Evolutionary conservation across 2,329 filamentous ascomycete species (phyloP).

Genomic region (Alternaria triticina): DNA sequence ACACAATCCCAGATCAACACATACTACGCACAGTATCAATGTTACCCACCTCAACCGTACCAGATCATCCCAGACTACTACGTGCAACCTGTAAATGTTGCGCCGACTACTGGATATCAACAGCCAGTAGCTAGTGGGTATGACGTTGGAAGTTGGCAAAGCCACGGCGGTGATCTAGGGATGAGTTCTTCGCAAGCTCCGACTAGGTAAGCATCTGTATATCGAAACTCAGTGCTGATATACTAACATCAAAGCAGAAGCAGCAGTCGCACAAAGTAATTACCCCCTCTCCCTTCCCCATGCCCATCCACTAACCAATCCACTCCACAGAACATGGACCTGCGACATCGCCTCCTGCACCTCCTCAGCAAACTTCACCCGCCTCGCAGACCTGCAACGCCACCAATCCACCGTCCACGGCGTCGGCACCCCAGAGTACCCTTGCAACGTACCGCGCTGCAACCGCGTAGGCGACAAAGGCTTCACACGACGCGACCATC

Average conservation of each 20-base stretch:
- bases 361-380: conserved; percentile 43
- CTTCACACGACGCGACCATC: conserved; percentile 64
- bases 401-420: conserved; percentile 46
- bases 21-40: conserved; percentile 40
- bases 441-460: conserved; percentile 39
- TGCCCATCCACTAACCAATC: background rate
- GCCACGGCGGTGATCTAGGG: conserved; percentile 6
- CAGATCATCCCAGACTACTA: conserved; percentile 34
- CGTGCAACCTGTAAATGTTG: conserved; percentile 16
- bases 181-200: conserved; percentile 7
- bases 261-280: conserved; percentile 29
- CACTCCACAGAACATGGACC: conserved; percentile 34
- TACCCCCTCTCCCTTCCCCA: background rate
- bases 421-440: conserved; percentile 37
- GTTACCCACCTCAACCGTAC: conserved; percentile 39
- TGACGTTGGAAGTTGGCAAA: conserved; percentile 17
- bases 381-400: conserved; percentile 45
- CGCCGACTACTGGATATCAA: conserved; percentile 13
- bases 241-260: conserved; percentile 11
- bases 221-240: background rate
- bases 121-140: conserved; percentile 15
- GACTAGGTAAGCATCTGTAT: conserved; percentile 10
- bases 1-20: conserved; percentile 40
- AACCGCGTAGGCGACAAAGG: conserved; percentile 50
- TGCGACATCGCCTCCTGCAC: conserved; percentile 40